These are phyloP conservation scores for Rutidosis leptorrhynchoides DNA, from an alignment of 129 eudicot genomes.

Conservation along the genomic window DNA sequence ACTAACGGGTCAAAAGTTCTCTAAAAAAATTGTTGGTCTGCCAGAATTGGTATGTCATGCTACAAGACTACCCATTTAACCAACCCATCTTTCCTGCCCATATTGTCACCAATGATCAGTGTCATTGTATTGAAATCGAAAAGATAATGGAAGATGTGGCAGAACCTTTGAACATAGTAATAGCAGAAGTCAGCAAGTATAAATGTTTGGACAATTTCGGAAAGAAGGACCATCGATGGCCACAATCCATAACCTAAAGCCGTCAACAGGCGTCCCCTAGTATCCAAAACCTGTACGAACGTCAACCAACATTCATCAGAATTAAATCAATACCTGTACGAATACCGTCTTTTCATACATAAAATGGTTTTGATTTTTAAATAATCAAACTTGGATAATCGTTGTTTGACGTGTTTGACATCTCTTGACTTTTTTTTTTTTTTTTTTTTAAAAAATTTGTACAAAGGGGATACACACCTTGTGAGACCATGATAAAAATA, in stretches of 20 bases:
- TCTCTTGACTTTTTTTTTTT: background rate
- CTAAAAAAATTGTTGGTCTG: background rate
- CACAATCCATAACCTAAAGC: slow-evolving; percentile 58
- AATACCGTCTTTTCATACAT: background rate
- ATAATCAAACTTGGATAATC: background rate
- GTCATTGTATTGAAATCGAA: background rate
- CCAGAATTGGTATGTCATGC: background rate
- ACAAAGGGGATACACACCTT: background rate
- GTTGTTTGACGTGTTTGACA: background rate
- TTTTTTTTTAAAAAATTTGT: background rate
- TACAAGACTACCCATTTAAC: background rate
- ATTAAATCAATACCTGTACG: background rate
- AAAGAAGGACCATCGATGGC: slow-evolving; percentile 56
- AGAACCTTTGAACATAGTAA: slow-evolving; percentile 54
- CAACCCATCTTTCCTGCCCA: background rate
- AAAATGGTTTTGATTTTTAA: no score
- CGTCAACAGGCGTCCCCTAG: slow-evolving; percentile 47
- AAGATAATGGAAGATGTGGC: background rate
- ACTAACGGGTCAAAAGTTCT: background rate
- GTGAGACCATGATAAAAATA: background rate
- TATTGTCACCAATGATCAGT: background rate
- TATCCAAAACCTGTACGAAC: slow-evolving; percentile 43
- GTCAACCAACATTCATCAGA: background rate
- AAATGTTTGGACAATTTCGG: slow-evolving; percentile 60
- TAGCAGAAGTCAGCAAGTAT: slow-evolving; percentile 63